Percentiles rank a stretch among this genome's conserved stretches.
Conservation (phyloP, 2,329 filamentous ascomycete genomes). For the Alternaria conjuncta region DNA sequence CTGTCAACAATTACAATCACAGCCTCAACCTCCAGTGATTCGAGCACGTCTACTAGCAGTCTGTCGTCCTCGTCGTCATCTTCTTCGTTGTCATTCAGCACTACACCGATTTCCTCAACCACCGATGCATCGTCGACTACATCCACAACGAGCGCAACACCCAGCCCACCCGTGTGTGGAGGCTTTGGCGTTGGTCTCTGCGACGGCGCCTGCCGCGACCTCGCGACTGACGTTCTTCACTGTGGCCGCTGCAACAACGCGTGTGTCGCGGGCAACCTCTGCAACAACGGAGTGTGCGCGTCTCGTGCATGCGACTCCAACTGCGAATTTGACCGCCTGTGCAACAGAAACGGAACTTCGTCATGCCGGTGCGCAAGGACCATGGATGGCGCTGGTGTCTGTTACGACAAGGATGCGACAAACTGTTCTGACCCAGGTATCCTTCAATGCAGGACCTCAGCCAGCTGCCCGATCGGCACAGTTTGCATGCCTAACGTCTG, state of each 20-base stretch:
- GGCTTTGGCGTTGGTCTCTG: constrained; percentile 23
- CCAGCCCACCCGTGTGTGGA: constrained; percentile 17
- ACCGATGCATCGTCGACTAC: constrained; percentile 1
- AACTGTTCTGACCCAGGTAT: constrained; percentile 15
- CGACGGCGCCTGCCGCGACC: constrained; percentile 31
- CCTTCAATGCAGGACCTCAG: background rate
- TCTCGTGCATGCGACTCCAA: constrained; percentile 36
- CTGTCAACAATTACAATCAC: background rate
- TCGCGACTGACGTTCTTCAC: constrained; percentile 27
- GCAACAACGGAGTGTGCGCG: constrained; percentile 45
- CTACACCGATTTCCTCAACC: constrained; percentile 1
- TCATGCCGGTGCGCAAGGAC: constrained; percentile 39
- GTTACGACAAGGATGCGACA: constrained; percentile 33
- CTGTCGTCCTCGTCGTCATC: background rate
- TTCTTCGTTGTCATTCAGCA: background rate
- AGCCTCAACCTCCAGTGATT: background rate
- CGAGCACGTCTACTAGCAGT: background rate
- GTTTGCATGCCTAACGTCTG: constrained; percentile 28
- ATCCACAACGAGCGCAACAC: constrained; percentile 1
- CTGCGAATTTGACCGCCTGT: constrained; percentile 35
- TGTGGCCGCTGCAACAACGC: constrained; percentile 37
- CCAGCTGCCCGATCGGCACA: constrained; percentile 21
- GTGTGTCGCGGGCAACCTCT: constrained; percentile 30
- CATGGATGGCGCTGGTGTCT: constrained; percentile 32
- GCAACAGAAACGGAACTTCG: constrained; percentile 24